Evolutionary conservation across 441 rosid genomes (phyloP), one percentile per base, ranked within the genome.

Genomic region (Pelargonium fulgidum): DNA sequence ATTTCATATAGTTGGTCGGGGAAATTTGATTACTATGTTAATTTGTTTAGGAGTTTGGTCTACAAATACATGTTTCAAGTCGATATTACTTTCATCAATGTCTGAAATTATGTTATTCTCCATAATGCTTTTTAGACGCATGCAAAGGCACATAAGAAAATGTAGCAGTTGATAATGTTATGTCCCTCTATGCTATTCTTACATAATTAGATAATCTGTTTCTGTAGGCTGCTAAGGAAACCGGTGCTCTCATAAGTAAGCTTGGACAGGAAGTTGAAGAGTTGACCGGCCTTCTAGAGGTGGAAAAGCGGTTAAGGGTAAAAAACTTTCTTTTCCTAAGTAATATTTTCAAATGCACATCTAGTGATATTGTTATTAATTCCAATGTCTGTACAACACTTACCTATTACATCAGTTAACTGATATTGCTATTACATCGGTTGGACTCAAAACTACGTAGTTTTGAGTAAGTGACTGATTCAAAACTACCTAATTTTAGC

Each of bases 221-320:
- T 65, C 61, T 71, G 67, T 79, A 91, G 97, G 92, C 97, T 81
- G 96, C 99, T 67, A 88, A 82, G 81, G 94, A 94, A 82, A 84
- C 97, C 78, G 94, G 93, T 78, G 97, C 91, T 68, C 97, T 91
- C 64, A 92, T 89, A 80, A 81, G 67, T 75, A 86, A 83, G 84
- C 80, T 94, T 73, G 99, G 90, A 84, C 83, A 90, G 81, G 81
- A 94, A 85, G 96, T 94, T 73, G 90, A 94, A 81, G 96, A 94
- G 75, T 87, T 94, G 66, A 86, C 91, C 45, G 81, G 85, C 86
- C 82, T 76, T 59, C 72, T 91, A 73, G 84, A 90, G 82, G 80
- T 81, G 73, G 99, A 94, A 85, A 92, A 87, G 76, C 85, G 82
- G 79, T 85, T 82, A 86, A 86, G 91, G 84, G 99, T 87, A 74